phyloP scores from a whole-genome alignment of 139 green algal genomes.

The Chlorella sp. region DNA sequence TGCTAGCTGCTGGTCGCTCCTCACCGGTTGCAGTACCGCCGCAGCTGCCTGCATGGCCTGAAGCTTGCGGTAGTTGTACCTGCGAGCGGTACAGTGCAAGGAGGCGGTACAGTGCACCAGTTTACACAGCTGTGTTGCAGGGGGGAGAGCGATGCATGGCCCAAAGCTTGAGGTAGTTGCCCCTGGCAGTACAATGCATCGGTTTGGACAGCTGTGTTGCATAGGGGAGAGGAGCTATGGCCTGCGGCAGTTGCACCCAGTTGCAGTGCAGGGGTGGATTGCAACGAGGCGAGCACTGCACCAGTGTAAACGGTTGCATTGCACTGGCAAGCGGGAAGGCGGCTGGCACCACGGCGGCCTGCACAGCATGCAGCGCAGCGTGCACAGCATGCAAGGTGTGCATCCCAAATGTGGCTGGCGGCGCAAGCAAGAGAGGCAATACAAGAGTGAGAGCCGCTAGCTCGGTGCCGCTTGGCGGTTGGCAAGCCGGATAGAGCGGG shows the following conservation, averaged over 20 bases:
- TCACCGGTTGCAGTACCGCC: not conserved
- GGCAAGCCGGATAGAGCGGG: too few species aligned
- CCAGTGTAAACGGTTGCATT: not conserved
- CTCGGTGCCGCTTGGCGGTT: too few species aligned
- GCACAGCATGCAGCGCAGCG: too few species aligned
- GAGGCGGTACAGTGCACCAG: not conserved
- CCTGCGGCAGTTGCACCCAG: conserved; percentile 48
- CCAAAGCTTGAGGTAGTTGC: conserved; percentile 46
- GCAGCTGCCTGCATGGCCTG: conserved; percentile 15
- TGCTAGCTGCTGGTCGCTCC: conserved; percentile 10
- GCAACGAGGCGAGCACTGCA: not conserved
- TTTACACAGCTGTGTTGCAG: not conserved
- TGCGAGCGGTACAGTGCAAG: not conserved
- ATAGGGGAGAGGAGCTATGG: too few species aligned
- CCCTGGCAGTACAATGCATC: not conserved
- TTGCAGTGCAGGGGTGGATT: not conserved
- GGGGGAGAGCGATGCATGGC: too few species aligned
- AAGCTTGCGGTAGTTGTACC: conserved; percentile 49
- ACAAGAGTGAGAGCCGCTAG: too few species aligned
- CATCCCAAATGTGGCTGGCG: too few species aligned
- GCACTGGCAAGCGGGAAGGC: not conserved
- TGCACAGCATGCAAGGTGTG: too few species aligned
- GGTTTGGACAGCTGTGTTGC: not conserved
- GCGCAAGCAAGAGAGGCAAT: too few species aligned
- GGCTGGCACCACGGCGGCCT: not conserved